Conservation (phyloP, 2,329 filamentous ascomycete species). For the Colletotrichum somersetense region DNA sequence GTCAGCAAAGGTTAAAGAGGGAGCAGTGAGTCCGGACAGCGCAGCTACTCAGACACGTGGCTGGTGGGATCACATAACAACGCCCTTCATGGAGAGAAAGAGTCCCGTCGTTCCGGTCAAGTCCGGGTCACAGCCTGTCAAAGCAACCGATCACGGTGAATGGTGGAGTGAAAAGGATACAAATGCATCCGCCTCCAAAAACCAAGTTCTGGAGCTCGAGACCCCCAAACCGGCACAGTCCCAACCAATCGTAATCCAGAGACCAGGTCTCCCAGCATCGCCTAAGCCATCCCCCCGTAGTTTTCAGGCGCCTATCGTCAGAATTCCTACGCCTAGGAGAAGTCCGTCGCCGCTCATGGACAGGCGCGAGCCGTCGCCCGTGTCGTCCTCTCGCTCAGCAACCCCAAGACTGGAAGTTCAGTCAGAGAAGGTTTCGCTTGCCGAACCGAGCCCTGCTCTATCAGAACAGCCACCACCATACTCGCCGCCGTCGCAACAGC, state of each 20-base stretch:
- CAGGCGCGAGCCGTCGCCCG: constrained; percentile 41
- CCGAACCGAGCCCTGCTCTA: constrained; percentile 40
- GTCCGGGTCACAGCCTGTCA: constrained; percentile 44
- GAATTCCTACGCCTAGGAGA: constrained; percentile 53
- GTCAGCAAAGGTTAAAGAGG: constrained; percentile 54
- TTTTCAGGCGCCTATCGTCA: constrained; percentile 51
- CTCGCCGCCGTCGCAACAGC: constrained; percentile 61
- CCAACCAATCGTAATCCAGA: constrained; percentile 11
- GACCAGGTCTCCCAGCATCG: constrained; percentile 41
- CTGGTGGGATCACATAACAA: constrained; percentile 84
- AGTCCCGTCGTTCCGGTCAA: constrained; percentile 36
- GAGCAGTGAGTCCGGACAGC: constrained; percentile 58
- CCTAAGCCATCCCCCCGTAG: constrained; percentile 40
- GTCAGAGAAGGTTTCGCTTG: constrained; percentile 31
- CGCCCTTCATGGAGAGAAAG: constrained; percentile 70
- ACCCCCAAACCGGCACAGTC: constrained; percentile 15
- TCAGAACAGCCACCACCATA: constrained; percentile 68
- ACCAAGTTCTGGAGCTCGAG: not conserved
- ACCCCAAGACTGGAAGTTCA: constrained; percentile 36
- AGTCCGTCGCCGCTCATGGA: constrained; percentile 49
- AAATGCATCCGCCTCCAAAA: constrained; percentile 12
- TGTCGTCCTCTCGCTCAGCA: constrained; percentile 48
- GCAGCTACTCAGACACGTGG: constrained; percentile 72
- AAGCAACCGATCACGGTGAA: constrained; percentile 48
- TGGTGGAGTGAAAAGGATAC: constrained; percentile 53